Evolutionary conservation across 2,329 filamentous ascomycete genomes (phyloP), one percentile per base, ranked within the genome.

Genomic region (Paecilomyces sp.): DNA sequence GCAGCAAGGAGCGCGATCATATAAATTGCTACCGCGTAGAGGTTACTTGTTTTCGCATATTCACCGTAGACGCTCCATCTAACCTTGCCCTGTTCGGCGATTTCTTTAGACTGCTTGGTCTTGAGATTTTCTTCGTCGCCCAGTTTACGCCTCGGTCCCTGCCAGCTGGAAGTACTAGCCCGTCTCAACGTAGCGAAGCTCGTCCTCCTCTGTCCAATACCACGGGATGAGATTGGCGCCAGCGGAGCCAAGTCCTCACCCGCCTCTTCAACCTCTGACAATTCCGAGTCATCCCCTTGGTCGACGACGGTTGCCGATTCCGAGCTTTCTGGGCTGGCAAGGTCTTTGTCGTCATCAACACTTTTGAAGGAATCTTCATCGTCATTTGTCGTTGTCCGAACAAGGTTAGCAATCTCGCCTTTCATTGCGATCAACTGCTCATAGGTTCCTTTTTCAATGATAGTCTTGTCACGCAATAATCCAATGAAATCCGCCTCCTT

Each of bases 31-130:
- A 99, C 94, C 12, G 94, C 95, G 59, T 85, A 79, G 15, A 97
- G 76, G 73, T 97, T 97, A 80, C 91, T 97, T 61, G 91, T 91
- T 77, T 91, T 96, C 59, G 94, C 95, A 70, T 99, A 99, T 76
- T 97, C 92, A 18, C 82, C 80, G 71, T 99, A 99, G 30, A 99
- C 93, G 64, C 87, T 84, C 92, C 94, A 97, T 75, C 97, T 97
- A 67, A 99, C 94, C 74, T 97, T 97, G 69, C 94, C 94, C 77
- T 99, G 92, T 74, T 99, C 92, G 1, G 86, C 84, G 65, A 89
- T 88, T 74, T 99, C 94, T 76, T 96, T 95, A 59, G 82, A 83
- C 75, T 97, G 92, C 71, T 88, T 91, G 53, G 89, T 92, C 77
- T 91, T 93, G 68, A 88, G 80, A 58, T 72, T 85, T 57, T 90